Conservation (phyloP, 495 filamentous ascomycete species). For the Xylaria nigripes region DNA sequence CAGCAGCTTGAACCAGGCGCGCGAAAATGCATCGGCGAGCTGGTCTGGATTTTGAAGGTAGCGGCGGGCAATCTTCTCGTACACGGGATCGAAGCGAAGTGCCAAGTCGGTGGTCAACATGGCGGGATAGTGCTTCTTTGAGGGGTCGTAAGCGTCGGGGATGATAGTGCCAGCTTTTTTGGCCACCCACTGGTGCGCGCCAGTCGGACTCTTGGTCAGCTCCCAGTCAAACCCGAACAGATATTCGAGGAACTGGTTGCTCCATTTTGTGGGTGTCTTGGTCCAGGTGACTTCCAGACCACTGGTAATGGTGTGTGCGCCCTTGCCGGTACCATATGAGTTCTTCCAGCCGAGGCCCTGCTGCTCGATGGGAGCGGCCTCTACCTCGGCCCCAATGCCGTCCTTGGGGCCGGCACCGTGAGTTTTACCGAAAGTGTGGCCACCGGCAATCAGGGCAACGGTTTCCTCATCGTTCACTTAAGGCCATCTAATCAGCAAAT, state of each 20-base stretch:
- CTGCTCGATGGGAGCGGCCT: constrained; percentile 49
- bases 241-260: constrained; percentile 59
- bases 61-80: constrained; percentile 63
- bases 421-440: constrained; percentile 68
- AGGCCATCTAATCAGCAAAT: background rate
- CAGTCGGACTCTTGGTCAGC: constrained; percentile 61
- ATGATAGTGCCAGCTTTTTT: constrained; percentile 57
- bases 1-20: constrained; percentile 71
- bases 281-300: constrained; percentile 71
- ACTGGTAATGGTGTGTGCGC: constrained; percentile 59
- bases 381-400: constrained; percentile 56
- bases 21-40: constrained; percentile 55
- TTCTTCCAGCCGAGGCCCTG: constrained; percentile 64
- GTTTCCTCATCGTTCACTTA: constrained; percentile 66
- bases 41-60: constrained; percentile 57
- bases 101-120: constrained; percentile 67
- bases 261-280: constrained; percentile 60
- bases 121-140: constrained; percentile 55
- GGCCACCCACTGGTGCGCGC: constrained; percentile 65
- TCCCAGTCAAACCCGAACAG: constrained; percentile 73
- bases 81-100: constrained; percentile 58
- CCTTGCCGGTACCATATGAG: constrained; percentile 50
- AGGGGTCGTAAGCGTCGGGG: constrained; percentile 57
- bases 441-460: constrained; percentile 64
- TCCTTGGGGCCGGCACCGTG: constrained; percentile 56